Percentiles rank a stretch among this genome's conserved stretches.
Conservation (phyloP, 2,329 filamentous ascomycete species). For the Sclerotinia subarctica region DNA sequence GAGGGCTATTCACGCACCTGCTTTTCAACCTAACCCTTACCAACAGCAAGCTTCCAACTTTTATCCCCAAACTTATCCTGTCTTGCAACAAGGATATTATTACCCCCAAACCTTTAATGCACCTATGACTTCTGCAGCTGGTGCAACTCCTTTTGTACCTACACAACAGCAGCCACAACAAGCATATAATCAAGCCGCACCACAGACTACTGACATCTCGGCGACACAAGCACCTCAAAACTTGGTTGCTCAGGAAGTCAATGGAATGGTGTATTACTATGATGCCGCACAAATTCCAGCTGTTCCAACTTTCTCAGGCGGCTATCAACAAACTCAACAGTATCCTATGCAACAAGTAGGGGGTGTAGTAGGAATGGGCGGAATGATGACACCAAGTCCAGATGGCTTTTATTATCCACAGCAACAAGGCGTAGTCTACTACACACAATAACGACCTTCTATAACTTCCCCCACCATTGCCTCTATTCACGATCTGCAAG, state of each 20-base stretch:
- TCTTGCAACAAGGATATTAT: conserved; percentile 63
- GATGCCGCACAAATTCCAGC: conserved; percentile 68
- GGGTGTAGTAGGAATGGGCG: conserved; percentile 67
- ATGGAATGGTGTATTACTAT: conserved; percentile 96
- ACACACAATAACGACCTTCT: conserved; percentile 49
- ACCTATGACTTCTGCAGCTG: conserved; percentile 43
- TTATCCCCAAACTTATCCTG: conserved; percentile 53
- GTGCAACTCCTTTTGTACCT: conserved; percentile 34
- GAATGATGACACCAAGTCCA: conserved; percentile 71
- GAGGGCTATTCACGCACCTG: conserved; percentile 82
- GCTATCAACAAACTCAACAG: conserved; percentile 49
- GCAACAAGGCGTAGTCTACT: conserved; percentile 56
- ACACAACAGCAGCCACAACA: conserved; percentile 36
- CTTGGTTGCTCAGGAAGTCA: conserved; percentile 78
- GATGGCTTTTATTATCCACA: conserved; percentile 70
- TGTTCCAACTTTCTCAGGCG: conserved; percentile 40
- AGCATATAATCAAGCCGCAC: conserved; percentile 29
- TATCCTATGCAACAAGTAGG: conserved; percentile 53
- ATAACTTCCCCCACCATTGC: not conserved
- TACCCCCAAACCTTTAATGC: conserved; percentile 56
- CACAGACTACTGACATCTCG: conserved; percentile 22
- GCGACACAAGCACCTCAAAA: conserved; percentile 47
- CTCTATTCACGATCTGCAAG: conserved; percentile 4
- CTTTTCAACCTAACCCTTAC: conserved; percentile 77
- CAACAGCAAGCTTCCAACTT: conserved; percentile 51